phyloP scores from a whole-genome alignment of 2,329 filamentous ascomycete genomes.

The Hypoxylon sp. region DNA sequence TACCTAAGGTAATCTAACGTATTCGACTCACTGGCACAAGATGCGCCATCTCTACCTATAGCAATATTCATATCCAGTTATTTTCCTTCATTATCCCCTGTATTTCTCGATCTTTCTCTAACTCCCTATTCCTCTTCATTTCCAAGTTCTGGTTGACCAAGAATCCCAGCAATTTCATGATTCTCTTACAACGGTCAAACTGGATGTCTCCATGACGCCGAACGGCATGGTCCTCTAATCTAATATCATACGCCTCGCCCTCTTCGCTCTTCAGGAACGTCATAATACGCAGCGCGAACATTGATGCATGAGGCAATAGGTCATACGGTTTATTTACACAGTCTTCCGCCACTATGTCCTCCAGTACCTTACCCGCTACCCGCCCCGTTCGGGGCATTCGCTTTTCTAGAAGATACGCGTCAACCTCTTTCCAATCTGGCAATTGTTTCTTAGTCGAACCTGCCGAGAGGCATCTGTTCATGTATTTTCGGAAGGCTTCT shows the following conservation, averaged over 20 bases:
- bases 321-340: slow-evolving; percentile 28
- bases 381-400: neutral
- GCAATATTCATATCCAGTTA: slow-evolving; percentile 15
- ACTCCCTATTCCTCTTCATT: neutral
- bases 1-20: too few species aligned
- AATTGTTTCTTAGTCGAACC: slow-evolving; percentile 4
- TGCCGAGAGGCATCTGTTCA: slow-evolving; percentile 34
- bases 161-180: slow-evolving; percentile 32
- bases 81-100: slow-evolving; percentile 1
- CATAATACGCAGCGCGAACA: slow-evolving; percentile 30
- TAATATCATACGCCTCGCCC: slow-evolving; percentile 24
- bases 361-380: neutral
- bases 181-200: slow-evolving; percentile 30
- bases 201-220: neutral
- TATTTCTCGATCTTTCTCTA: neutral
- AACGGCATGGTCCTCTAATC: neutral
- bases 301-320: slow-evolving; percentile 21
- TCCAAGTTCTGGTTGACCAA: slow-evolving; percentile 25
- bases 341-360: slow-evolving; percentile 8
- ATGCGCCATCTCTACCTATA: neutral
- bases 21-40: too few species aligned
- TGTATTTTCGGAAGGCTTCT: slow-evolving; percentile 33
- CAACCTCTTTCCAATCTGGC: slow-evolving; percentile 32
- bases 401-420: slow-evolving; percentile 24
- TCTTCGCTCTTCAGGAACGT: slow-evolving; percentile 14